phyloP scores from a whole-genome alignment of 441 rosid species.

The Brassica balearica region DNA sequence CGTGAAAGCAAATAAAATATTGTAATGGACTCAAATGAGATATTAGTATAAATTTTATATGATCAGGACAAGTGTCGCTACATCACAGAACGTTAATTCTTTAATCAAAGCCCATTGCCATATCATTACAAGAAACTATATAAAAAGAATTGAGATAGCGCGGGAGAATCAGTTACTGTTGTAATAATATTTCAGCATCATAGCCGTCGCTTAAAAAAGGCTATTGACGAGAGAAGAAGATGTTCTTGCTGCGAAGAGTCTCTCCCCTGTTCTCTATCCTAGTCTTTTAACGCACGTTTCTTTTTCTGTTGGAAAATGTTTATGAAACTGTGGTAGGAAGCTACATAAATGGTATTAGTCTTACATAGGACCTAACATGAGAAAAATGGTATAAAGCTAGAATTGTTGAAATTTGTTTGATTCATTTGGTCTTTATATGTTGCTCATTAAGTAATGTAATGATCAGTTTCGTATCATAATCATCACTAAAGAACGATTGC shows the following conservation, averaged over 20 bases:
- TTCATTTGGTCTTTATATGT: not conserved
- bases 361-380: not conserved
- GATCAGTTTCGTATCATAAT: not conserved
- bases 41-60: not conserved
- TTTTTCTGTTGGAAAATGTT: not conserved
- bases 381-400: not conserved
- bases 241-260: conserved; percentile 31
- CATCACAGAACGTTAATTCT: not conserved
- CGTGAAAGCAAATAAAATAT: not conserved
- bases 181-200: not conserved
- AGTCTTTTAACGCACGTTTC: not conserved
- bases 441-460: not conserved
- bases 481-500: not conserved
- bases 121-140: not conserved
- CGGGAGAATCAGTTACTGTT: conserved; percentile 5
- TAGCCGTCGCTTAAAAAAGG: not conserved
- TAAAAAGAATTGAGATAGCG: conserved; percentile 1
- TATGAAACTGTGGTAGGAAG: not conserved
- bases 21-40: too few relatives aligned
- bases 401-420: not conserved
- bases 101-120: not conserved
- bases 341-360: not conserved
- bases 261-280: conserved; percentile 17
- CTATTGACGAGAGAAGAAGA: not conserved
- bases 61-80: not conserved